Evolutionary conservation across 148 eudicot species (phyloP), one percentile per base, ranked within the genome.

Genomic region (Rhododendron henanense): DNA sequence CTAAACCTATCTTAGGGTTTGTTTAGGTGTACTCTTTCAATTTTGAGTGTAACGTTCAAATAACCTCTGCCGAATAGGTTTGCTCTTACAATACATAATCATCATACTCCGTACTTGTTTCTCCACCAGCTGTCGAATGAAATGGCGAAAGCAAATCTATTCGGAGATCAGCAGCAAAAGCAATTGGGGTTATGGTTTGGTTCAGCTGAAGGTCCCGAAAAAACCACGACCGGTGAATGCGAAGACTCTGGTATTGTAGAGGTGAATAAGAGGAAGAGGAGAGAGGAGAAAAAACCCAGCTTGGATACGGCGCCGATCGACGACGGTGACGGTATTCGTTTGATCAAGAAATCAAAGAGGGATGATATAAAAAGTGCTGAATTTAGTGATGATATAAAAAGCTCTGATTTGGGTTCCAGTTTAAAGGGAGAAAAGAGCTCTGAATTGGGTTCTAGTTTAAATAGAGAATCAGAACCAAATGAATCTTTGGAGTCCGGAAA

Each of bases 61-160:
- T 41, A 78, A 9, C 21, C 53, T 13, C 55, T 51, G 55, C 16
- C 51, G 51, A 41, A 0, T 41, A 41, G 45, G 8, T 41, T 41
- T 5, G 45, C 45, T 41, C 45, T 41, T 41, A 41, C 45, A 41
- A 41, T 41, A 41, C 44, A 41, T 0, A 39, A 39, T 39, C 44
- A 39, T 39, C 3, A 45, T 6, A 21, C 13, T 16, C 41, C n/a
- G 9, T 47, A 15, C 25, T 59, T 33, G 45, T 9, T 55, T 57
- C 83, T 10, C 55, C n/a, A 28, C n/a, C 67, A 4, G 23, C 71
- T 41, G 11, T n/a, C 75, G 35, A 77, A 50, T 50, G n/a, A 48
- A 88, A 95, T 95, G 98, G 95, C 86, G 65, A 94, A 93, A 93
- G 90, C 85, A 85, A 85, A 94, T 88, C 82, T 94, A 1, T 93